Percentiles rank a stretch among this genome's conserved stretches.
phyloP scores from a whole-genome alignment of 169 alveolate species.

The Plasmodium fragile region DNA sequence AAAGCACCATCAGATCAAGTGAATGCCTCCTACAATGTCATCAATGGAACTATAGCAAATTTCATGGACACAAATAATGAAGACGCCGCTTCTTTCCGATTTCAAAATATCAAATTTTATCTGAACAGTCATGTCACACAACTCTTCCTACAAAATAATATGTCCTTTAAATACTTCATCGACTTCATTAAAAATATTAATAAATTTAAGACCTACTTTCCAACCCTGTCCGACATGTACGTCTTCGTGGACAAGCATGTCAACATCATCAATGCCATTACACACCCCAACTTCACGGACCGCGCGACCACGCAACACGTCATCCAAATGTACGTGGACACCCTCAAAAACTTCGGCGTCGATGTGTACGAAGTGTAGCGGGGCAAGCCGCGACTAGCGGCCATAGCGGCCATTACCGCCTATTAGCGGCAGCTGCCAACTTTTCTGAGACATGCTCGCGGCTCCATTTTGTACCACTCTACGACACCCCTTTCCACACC shows the following conservation, averaged over 20 bases:
- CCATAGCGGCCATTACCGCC: neutral
- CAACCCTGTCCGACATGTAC: conserved; percentile 47
- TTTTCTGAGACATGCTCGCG: neutral
- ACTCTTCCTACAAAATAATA: conserved; percentile 26
- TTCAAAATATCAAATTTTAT: conserved; percentile 16
- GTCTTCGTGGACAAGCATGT: conserved; percentile 37
- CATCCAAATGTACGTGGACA: conserved; percentile 10
- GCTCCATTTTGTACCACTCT: neutral
- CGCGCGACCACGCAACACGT: conserved; percentile 5
- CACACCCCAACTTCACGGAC: neutral
- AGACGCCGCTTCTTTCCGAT: neutral
- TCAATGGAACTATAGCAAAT: conserved; percentile 18
- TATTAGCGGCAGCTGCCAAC: neutral
- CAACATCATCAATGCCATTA: conserved; percentile 9
- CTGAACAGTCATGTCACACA: conserved; percentile 20
- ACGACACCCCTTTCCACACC: neutral
- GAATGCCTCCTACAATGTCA: neutral
- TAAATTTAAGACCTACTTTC: conserved; percentile 40
- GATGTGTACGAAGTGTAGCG: conserved; percentile 23
- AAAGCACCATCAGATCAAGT: neutral
- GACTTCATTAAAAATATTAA: conserved; percentile 23
- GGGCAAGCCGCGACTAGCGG: no score
- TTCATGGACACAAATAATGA: neutral
- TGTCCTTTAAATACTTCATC: conserved; percentile 15
- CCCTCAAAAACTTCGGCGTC: neutral